A percentile compares a stretch with the other conserved stretches of the same genome.
Conservation (phyloP, 2,329 filamentous ascomycete genomes). For the Botryotinia convoluta region DNA sequence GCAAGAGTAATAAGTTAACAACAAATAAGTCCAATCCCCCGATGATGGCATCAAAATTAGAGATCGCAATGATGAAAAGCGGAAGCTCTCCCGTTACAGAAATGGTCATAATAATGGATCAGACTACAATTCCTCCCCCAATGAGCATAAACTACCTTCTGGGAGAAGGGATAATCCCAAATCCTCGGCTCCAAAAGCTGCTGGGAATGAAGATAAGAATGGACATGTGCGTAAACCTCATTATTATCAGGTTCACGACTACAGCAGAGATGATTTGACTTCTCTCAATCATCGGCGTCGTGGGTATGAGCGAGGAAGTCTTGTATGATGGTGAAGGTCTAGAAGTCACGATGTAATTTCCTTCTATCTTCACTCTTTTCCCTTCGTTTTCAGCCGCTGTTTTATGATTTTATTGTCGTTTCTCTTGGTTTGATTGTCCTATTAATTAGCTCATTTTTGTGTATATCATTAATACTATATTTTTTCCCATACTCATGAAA, state of each 20-base stretch:
- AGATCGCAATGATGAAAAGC: neutral
- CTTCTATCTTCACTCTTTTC: neutral
- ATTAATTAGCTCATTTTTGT: neutral
- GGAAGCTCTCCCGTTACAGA: rapidly evolving
- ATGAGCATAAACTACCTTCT: neutral
- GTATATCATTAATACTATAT: neutral
- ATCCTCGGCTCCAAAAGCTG: too few species aligned
- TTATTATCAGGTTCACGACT: neutral
- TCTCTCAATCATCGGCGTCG: neutral
- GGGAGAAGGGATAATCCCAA: neutral
- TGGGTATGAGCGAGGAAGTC: neutral
- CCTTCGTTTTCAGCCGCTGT: rapidly evolving
- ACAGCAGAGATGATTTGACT: rapidly evolving
- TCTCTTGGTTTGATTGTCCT: neutral
- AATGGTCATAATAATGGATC: neutral
- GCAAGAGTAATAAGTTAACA: neutral
- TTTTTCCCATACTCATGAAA: too few species aligned
- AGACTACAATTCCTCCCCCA: neutral
- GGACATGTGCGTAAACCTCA: neutral
- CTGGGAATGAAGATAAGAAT: neutral
- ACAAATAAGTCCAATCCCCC: neutral
- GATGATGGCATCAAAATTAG: too few species aligned
- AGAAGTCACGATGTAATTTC: neutral
- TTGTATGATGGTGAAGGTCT: neutral
- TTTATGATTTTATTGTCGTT: neutral